A percentile compares a stretch with the other conserved stretches of the same genome.
phyloP scores from a whole-genome alignment of 2,329 filamentous ascomycete genomes.

The Tolypocladium inflatum region DNA sequence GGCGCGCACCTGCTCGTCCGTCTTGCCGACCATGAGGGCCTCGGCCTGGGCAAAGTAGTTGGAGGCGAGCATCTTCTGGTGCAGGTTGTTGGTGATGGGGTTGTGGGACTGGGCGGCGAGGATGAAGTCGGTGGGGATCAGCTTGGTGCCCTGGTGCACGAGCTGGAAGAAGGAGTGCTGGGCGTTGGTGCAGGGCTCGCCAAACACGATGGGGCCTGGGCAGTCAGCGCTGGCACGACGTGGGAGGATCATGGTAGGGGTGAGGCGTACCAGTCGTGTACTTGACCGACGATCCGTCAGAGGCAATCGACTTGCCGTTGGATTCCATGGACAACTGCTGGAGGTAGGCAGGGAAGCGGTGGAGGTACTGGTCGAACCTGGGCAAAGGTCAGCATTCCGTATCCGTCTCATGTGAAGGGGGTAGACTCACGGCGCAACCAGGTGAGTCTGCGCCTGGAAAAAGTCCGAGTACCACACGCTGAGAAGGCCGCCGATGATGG shows the following conservation, averaged over 20 bases:
- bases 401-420: background rate
- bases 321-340: constrained; percentile 99
- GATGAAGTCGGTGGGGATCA: constrained; percentile 98
- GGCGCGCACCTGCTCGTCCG: constrained; percentile 65
- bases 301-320: constrained; percentile 93
- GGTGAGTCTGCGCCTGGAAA: constrained; percentile 94
- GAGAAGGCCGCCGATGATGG: constrained; percentile 79
- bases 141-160: constrained; percentile 96
- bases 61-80: constrained; percentile 92
- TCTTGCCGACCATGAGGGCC: constrained; percentile 87
- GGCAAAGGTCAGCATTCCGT: constrained; percentile 2
- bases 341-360: constrained; percentile 97
- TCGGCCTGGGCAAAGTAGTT: constrained; percentile 89
- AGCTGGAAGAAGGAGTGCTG: constrained; percentile 99
- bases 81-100: constrained; percentile 81
- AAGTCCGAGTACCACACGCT: constrained; percentile 99
- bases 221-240: background rate
- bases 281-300: constrained; percentile 82
- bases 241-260: background rate
- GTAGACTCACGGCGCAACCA: constrained; percentile 75
- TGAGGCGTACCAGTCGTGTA: constrained; percentile 70
- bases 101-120: constrained; percentile 95
- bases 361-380: constrained; percentile 96
- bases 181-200: constrained; percentile 96
- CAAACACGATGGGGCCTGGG: constrained; percentile 76